Evolutionary conservation across 139 green algal genomes (phyloP).

Genomic region (Chlorella sp.): DNA sequence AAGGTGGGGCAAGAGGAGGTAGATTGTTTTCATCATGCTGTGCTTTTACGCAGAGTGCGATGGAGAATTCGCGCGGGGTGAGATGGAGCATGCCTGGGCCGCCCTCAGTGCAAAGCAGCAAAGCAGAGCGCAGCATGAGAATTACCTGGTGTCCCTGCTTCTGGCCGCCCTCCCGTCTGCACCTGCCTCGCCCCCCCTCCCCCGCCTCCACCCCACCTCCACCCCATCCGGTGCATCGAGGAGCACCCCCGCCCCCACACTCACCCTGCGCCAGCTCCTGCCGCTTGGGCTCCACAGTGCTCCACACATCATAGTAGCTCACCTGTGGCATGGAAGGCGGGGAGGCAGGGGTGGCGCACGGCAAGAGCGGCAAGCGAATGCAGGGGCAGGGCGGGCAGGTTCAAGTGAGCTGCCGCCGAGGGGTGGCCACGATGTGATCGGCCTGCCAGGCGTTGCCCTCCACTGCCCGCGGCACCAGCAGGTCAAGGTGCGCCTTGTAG

Average conservation of each 20-base stretch:
- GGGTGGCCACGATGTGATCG: constrained; percentile 90
- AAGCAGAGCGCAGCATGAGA: neutral
- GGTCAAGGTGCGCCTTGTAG: constrained; percentile 51
- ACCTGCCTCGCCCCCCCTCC: too few species aligned
- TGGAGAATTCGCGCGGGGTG: neutral
- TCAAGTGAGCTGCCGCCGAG: too few species aligned
- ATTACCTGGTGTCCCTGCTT: neutral
- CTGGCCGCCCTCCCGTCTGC: neutral
- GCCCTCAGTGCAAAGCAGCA: neutral
- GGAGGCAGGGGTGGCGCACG: too few species aligned
- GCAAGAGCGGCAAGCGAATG: too few species aligned
- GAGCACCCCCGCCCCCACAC: neutral
- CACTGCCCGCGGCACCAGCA: constrained; percentile 57
- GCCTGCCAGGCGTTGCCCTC: constrained; percentile 89
- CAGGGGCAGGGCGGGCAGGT: too few species aligned
- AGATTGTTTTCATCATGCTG: too few species aligned
- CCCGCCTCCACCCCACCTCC: too few species aligned
- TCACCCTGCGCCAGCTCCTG: constrained; percentile 70
- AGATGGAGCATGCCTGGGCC: neutral
- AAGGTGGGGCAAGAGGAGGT: too few species aligned
- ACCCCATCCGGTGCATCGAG: too few species aligned
- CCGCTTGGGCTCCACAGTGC: constrained; percentile 81
- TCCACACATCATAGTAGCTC: constrained; percentile 91
- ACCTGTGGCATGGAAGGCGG: too few species aligned
- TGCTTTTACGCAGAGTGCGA: too few species aligned